phyloP scores from a whole-genome alignment of 164 flowering plant species.

The Vitis labrusca region DNA sequence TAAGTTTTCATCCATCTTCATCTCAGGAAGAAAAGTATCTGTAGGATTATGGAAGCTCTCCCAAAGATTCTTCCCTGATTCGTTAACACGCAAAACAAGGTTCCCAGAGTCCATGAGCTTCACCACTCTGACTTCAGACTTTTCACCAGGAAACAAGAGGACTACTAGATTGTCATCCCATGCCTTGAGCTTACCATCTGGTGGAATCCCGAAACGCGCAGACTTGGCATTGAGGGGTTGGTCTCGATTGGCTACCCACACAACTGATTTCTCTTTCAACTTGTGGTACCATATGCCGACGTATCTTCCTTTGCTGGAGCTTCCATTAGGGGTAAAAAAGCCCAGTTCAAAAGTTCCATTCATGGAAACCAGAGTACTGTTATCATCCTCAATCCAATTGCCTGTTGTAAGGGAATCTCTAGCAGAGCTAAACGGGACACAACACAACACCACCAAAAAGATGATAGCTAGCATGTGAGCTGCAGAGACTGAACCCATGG shows the following conservation, averaged over 20 bases:
- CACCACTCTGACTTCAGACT: not conserved
- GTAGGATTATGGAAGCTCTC: slow-evolving; percentile 29
- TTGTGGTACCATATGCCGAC: slow-evolving; percentile 45
- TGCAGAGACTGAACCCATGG: not conserved
- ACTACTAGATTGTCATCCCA: not conserved
- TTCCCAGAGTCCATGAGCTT: slow-evolving; percentile 30
- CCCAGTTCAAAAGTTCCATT: slow-evolving; percentile 34
- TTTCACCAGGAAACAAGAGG: not conserved
- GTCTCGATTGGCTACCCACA: slow-evolving; percentile 50
- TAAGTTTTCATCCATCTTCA: slow-evolving; percentile 23
- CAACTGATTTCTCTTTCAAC: slow-evolving; percentile 16
- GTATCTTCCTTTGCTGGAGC: slow-evolving; percentile 11
- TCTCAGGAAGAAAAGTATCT: slow-evolving; percentile 35
- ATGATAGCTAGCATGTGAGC: not conserved
- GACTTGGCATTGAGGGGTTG: slow-evolving; percentile 3
- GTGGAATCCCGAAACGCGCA: slow-evolving; percentile 1
- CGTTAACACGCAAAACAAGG: slow-evolving; percentile 13
- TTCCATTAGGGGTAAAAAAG: slow-evolving; percentile 27
- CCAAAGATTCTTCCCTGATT: slow-evolving; percentile 13
- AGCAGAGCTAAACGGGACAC: slow-evolving; percentile 14
- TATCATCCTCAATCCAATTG: slow-evolving; percentile 6
- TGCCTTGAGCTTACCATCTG: slow-evolving; percentile 19
- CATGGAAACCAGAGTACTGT: slow-evolving; percentile 30
- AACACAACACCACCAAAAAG: not conserved
- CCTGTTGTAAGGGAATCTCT: slow-evolving; percentile 14